Base-by-base conservation (phyloP, 495 filamentous ascomycete genomes). In the Xylaria nigripes region DNA sequence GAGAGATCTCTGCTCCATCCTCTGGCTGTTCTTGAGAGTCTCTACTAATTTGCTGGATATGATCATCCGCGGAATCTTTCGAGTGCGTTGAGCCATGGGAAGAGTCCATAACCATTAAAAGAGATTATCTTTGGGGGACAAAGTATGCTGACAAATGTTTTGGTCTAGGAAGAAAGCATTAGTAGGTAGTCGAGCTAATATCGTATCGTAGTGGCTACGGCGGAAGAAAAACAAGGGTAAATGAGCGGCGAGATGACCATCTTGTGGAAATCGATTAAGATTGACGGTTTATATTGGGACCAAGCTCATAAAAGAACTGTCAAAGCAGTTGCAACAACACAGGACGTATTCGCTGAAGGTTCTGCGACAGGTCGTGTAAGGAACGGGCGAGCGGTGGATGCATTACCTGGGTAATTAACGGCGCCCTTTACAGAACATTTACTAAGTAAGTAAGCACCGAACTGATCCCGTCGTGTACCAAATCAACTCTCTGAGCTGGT, bases 31-130 rank as follows among this genome's bases (percentile, higher is more conserved):
- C 54, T 6, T 18, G 22, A 23, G 54, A 38, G 22, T 48, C 51
- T 38, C 48, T 50, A 32, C 54, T 51, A 9, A 51, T 51, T n/a
- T 42, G 44, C 23, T 57, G 54, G 32, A 57, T 34, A 25, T 57
- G 48, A 46, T 51, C 46, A 12, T 57, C 54, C 13, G 47, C 41
- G 8, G 47, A 51, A 30, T 42, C 42, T 12, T 43, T 46, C 30
- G 54, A 46, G 18, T 13, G 29, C 32, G 16, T 25, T 18, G 54
- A 47, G 23, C 36, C 54, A 57, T 57, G 13, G 23, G 21, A 16
- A 42, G 54, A 57, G 29, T 57, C 54, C 54, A 57, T 57, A 36
- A 38, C 48, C 32, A n/a, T 10, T 38, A 16, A 9, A 32, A n/a
- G 18, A 19, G 24, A 30, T 0, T 45, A 34, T 27, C 15, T 16